Evolutionary conservation across 2,329 filamentous ascomycete species (phyloP), one percentile per base, ranked within the genome.

Genomic region (Talaromyces sp.): DNA sequence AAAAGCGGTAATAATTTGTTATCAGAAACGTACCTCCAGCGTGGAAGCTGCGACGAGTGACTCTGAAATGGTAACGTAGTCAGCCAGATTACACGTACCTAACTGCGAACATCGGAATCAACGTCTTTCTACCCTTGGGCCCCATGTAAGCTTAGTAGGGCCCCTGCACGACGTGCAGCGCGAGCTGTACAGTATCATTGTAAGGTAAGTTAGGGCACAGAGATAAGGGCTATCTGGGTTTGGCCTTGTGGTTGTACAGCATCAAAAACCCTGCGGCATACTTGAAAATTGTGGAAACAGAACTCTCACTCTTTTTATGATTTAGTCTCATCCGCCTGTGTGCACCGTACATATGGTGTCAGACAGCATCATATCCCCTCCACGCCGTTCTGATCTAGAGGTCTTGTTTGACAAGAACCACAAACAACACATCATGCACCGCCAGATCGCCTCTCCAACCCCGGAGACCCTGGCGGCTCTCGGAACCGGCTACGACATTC

Each of bases 181-280:
- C 22, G 2, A 17, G 47, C 27, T 31, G 49, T 31, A 53, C 25
- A 53, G 15, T 53, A 29, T 31, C 49, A 29, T 31, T 53, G 25
- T 31, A 53, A 53, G 15, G 27, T 8, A n/a, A 53, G 3, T 31
- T 53, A 53, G 27, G 49, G 49, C 27, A 53, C 25, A 31, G 27
- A 31, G 49, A 88, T 99, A 74, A 88, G 91, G 64, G 95, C 94
- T 69, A 99, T 53, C 17, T 53, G 4, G 27, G n/a, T 29, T 31
- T 29, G 49, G 27, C 25, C 15, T 1, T 53, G 27, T 53, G 31
- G 27, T 53, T 53, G 49, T n/a, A 53, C 25, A 53, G 25, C 49
- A 53, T 53, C 49, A 53, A 53, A 53, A 53, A 31, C 47, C 47
- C 47, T 51, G 47, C 29, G 49, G 13, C 27, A 31, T 53, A 31